Base-by-base conservation (phyloP, 805 yeast genomes). In the Debaryomyces prosopidis region DNA sequence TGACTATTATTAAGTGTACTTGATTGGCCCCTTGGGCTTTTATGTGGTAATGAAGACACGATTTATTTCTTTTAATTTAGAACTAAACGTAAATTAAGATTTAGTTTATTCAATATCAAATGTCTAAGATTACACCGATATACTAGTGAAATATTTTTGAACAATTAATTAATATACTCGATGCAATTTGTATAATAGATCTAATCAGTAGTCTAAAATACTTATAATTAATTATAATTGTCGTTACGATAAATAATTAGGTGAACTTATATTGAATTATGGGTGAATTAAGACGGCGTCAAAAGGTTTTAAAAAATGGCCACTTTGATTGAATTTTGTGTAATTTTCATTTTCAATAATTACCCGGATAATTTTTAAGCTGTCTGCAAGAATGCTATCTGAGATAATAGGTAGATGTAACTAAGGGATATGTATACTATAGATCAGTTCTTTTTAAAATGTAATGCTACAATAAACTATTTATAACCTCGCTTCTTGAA, bases 11-110 rank as follows among this genome's bases (percentile, higher is more conserved):
- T 40, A 37, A 38, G 52, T 46, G 42, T 50, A 47, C 46, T 40
- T 43, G 38, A 20, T 35, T 49, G 55, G 76, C 75, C 76, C 76
- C 51, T 51, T 52, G 75, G 75, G 75, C 75, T 66, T 43, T 50
- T 50, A 40, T 51, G 48, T 39, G 54, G 39, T 47, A 51, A 51
- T 58, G 63, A 62, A 59, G 70, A 62, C 76, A 70, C 74, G 65
- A 57, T 59, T 54, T 42, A 49, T 40, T n/a, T 12, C 28, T 20
- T 36, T 36, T 16, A 20, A 36, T 18, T n/a, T 18, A 38, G n/a
- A 8, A 20, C 30, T 27, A 35, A 34, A 36, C 6, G 6, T 20
- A 33, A 31, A 38, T 37, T 31, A 31, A 41, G 47, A 44, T 32
- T 4, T 26, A 34, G 28, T 18, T 12, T 36, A 6, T 23, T 20